Evolutionary conservation across 2,329 filamentous ascomycete genomes (phyloP), one percentile per base, ranked within the genome.

Genomic region (Apiospora malaysiana): DNA sequence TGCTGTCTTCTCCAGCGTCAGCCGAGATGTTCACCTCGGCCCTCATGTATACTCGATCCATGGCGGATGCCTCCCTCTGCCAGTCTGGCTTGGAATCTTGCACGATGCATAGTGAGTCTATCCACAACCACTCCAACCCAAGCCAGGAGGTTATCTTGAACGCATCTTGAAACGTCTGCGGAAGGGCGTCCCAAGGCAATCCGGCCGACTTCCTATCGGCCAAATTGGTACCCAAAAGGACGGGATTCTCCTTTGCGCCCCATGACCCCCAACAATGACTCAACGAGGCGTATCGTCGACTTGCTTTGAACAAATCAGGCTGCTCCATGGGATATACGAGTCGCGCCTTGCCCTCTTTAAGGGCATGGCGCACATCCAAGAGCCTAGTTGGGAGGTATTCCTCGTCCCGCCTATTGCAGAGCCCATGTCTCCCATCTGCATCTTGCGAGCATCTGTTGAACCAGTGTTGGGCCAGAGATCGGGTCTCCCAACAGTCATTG

Each of bases 81-180:
- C 69, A 70, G 42, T 72, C 71, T 14, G 70, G 4, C 23, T 16
- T 9, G 1, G 25, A 65, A 45, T 72, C 69, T 43, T 72, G 71
- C 2, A 72, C 69, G 25, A 72, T 72, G 42, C 71, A 72, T 12
- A 72, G 37, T 10, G 71, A 70, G 45, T 72, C 71, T 16, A 72
- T 67, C 69, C 71, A 72, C 25, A 72, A 37, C 32, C 70, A 72
- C 4, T 49, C 37, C 23, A 42, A 42, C 5, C 69, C 71, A 18
- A 72, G 47, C 23, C 37, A 46, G 46, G 51, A 27, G 2, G 68
- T 51, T 21, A 72, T 25, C 3, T 46, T 49, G 25, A 72, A 37
- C 10, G 68, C 71, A 40, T 72, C 68, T 32, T 59, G 68, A 25
- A 70, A 71, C 9, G 70, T 69, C 21, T 43, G 42, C 25, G 70